Percentiles rank a stretch among this genome's conserved stretches.
These are phyloP conservation scores for Xerocomus potaroensis DNA, from an alignment of 768 basidiomycete species.

Conservation along the genomic window DNA sequence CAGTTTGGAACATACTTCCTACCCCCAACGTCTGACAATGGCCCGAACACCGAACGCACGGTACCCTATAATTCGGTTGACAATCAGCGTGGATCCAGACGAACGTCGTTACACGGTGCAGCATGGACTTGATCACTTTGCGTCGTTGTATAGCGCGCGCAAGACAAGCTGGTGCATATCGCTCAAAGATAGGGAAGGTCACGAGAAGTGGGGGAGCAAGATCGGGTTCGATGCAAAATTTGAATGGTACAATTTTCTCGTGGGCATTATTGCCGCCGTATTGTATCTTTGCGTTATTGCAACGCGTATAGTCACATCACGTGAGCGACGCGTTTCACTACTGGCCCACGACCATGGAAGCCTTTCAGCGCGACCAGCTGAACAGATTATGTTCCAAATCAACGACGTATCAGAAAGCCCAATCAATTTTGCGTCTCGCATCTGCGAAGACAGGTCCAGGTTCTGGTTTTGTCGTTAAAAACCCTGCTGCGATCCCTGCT, in stretches of 20 bases:
- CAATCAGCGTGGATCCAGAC: constrained; percentile 51
- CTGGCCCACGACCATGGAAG: constrained; percentile 10
- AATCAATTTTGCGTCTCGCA: constrained; percentile 20
- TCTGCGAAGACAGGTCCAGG: constrained; percentile 25
- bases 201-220: constrained; percentile 24
- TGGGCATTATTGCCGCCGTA: too few species aligned
- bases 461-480: constrained; percentile 26
- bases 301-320: constrained; percentile 8
- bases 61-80: constrained; percentile 52
- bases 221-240: constrained; percentile 20
- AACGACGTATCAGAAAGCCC: constrained; percentile 23
- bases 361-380: constrained; percentile 19
- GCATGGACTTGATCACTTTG: constrained; percentile 46
- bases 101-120: constrained; percentile 49
- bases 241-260: constrained; percentile 65
- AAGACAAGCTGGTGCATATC: constrained; percentile 22
- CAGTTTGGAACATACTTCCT: constrained; percentile 26
- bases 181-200: constrained; percentile 10
- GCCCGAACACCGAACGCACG: constrained; percentile 49
- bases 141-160: constrained; percentile 39
- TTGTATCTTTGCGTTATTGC: too few species aligned
- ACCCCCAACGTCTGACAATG: constrained; percentile 31
- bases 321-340: constrained; percentile 3
- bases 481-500: constrained; percentile 21
- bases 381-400: constrained; percentile 16